Evolutionary conservation across 2,329 filamentous ascomycete genomes (phyloP), one percentile per base, ranked within the genome.

Genomic region (Claviceps digitariae): DNA sequence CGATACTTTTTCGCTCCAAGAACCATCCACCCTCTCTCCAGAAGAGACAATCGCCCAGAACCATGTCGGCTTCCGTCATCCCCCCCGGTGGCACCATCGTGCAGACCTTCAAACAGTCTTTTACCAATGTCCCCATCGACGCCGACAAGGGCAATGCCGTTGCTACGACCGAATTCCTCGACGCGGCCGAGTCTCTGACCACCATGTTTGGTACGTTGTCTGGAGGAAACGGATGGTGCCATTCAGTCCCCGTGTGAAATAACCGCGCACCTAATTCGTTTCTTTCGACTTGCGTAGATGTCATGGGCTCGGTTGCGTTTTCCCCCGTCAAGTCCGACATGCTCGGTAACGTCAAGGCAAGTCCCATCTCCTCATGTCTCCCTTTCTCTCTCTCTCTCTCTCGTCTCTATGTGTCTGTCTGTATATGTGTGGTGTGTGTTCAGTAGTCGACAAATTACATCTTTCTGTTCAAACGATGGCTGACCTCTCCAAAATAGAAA

Each of bases 301-400:
- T 77, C 54, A 74, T 86, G 51, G 82, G 82, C 57, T 77, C 79
- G 46, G 80, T 86, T 36, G 90, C 90, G 59, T 97, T 98, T 73
- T 82, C 77, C 52, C 86, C 88, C 27, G 91, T 97, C 67, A 96
- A 95, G 79, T 86, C 73, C 61, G 93, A 98, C 71, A 87, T 98
- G 75, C 69, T 81, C 49, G 87, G 87, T 67, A 98, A 98, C 73
- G 80, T 97, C 73, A 90, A 90, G 80, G 89, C 93, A 69, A 58
- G 67, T 23, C 13, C 15, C 23, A 9, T 45, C 17, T n/a, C 34
- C 12, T n/a, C 20, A 9, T 12, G 27, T 23, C 23, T 12, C 13
- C n/a, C n/a, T n/a, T n/a, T n/a, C n/a, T n/a, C n/a, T n/a, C n/a
- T n/a, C n/a, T 4, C n/a, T 48, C 46, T 48, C 46, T 15, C 8